Conservation (phyloP, 805 yeast species). For the Blastobotrys chiropterorum region DNA sequence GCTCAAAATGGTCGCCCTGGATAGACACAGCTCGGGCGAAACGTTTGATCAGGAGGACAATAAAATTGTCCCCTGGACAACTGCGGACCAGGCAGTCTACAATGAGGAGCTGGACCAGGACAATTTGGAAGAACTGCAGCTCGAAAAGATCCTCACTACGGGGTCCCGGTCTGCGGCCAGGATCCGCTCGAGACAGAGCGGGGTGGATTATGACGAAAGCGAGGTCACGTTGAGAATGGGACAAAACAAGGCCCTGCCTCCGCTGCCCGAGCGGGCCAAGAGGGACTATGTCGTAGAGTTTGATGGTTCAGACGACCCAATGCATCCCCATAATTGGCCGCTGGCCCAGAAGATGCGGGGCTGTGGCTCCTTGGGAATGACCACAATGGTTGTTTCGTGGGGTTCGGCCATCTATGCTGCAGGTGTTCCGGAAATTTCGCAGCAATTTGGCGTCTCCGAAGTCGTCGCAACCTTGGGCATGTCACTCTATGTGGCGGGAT, state of each 20-base stretch:
- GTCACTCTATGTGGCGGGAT: conserved; percentile 70
- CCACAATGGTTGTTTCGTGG: conserved; percentile 58
- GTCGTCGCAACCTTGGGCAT: conserved; percentile 59
- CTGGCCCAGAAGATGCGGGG: conserved; percentile 33
- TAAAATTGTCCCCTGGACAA: not conserved
- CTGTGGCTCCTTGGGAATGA: conserved; percentile 51
- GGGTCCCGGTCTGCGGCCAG: not conserved
- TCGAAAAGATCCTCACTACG: not conserved
- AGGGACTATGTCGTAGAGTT: conserved; percentile 53
- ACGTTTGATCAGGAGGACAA: not conserved
- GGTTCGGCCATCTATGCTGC: conserved; percentile 69
- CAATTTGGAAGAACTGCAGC: not conserved
- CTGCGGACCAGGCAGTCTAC: not conserved
- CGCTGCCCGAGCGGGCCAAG: not conserved
- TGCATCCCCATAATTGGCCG: conserved; percentile 52
- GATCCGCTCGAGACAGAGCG: not conserved
- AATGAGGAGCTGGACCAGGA: not conserved
- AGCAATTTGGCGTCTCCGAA: conserved; percentile 46
- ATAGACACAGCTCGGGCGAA: not conserved
- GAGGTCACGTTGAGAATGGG: not conserved
- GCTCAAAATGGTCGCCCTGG: not conserved
- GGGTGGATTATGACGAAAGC: not conserved
- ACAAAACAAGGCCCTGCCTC: not conserved
- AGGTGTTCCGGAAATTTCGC: conserved; percentile 43
- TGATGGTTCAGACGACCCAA: conserved; percentile 41